Evolutionary conservation across 805 yeast species (phyloP), one percentile per base, ranked within the genome.

Genomic region (Yamadazyma phyllophila): DNA sequence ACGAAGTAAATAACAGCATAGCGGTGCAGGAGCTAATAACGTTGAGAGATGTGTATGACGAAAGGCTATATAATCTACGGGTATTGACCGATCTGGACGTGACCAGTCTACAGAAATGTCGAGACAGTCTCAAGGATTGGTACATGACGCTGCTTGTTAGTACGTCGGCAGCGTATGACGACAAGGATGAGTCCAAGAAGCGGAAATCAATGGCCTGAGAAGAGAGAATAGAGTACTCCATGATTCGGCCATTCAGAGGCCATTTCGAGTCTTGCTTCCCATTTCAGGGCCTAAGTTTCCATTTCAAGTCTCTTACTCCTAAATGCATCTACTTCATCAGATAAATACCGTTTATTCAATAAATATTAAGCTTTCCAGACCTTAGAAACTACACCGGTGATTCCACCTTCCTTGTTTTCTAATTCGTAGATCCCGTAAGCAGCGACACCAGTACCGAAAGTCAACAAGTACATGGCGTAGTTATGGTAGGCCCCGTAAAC

Each of bases 351-450:
- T 37, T 26, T 26, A 36, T 14, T 36, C 39, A 49, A 41, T 46
- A 44, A 37, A 12, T 27, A 36, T 55, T 55, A 68, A 20, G 74
- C 74, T 50, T 61, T 65, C 67, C 69, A 71, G 41, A 69, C 41
- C 52, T 62, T 65, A 53, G 66, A 50, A 36, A 80, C 49, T 27
- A 82, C 56, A 45, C 78, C 80, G 30, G 77, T 65, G 36, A 87
- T 51, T 37, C 95, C 95, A 48, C 82, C 82, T 56, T 77, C 82
- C 50, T 74, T 76, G 42, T 81, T 76, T 65, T 86, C 94, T 47
- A 86, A 69, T 49, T 76, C 71, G 63, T 84, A 87, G 37, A 85
- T 61, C 46, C 96, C 96, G 62, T 83, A 87, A 16, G 81, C 78
- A 13, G 83, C 80, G 34, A 85, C 65, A 20, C 77, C 74, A 17